Percentiles rank a stretch among this genome's conserved stretches.
Evolutionary conservation across 441 rosid species (phyloP).

Genomic region (Eutrema salsugineum): DNA sequence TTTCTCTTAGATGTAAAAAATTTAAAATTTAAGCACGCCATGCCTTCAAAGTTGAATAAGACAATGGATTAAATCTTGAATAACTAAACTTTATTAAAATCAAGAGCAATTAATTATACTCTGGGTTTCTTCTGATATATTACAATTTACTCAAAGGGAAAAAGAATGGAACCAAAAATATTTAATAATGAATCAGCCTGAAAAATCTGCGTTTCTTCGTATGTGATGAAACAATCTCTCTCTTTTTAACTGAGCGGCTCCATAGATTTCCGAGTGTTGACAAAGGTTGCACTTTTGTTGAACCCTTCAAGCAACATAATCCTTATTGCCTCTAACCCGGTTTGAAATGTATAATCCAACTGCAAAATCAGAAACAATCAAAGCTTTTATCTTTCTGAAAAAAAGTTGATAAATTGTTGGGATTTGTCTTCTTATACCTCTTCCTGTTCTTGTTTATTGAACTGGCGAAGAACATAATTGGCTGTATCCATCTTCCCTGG

Average conservation of each 20-base stretch:
- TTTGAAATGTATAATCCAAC: conserved; percentile 75
- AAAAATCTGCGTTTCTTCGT: not conserved
- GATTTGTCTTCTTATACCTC: conserved; percentile 45
- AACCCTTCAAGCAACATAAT: conserved; percentile 75
- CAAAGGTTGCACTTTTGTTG: conserved; percentile 81
- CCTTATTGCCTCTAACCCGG: conserved; percentile 61
- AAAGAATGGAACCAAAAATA: not conserved
- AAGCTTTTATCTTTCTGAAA: not conserved
- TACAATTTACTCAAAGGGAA: conserved; percentile 15
- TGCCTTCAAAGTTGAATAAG: not conserved
- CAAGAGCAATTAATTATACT: not conserved
- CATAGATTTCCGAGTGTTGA: conserved; percentile 60
- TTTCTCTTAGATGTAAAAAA: not conserved
- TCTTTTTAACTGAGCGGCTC: conserved; percentile 47
- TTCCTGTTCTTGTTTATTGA: conserved; percentile 65
- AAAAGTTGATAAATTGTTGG: not conserved
- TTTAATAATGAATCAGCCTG: not conserved
- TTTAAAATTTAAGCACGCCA: not conserved
- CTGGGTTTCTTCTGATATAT: not conserved
- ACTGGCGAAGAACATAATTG: conserved; percentile 69
- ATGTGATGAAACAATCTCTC: not conserved
- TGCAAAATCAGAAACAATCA: conserved; percentile 33
- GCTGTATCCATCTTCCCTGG: conserved; percentile 86
- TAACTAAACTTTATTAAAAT: not conserved
- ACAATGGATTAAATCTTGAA: not conserved